These are phyloP conservation scores for Cairneyella variabilis DNA, from an alignment of 495 filamentous ascomycete genomes.

Conservation along the genomic window DNA sequence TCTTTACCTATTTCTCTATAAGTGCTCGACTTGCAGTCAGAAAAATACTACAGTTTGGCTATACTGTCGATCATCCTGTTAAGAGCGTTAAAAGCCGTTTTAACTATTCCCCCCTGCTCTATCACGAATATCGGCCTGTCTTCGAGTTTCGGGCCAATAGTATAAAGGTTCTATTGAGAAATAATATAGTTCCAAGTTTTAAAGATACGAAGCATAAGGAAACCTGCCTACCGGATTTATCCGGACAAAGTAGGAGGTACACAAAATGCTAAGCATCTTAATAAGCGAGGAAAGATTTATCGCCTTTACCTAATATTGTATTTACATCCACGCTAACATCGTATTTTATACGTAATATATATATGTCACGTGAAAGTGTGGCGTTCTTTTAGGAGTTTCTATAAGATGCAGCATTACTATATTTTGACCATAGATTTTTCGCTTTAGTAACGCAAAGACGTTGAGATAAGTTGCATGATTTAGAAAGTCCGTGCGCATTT, in stretches of 20 bases:
- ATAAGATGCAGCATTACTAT: too few species aligned
- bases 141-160: constrained; percentile 1
- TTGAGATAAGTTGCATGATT: too few species aligned
- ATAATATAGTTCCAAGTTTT: constrained; percentile 3
- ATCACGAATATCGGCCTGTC: constrained; percentile 4
- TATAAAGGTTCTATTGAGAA: constrained; percentile 3
- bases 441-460: too few species aligned
- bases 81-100: neutral
- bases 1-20: constrained; percentile 2
- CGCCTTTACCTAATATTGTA: neutral
- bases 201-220: neutral
- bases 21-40: neutral
- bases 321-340: neutral
- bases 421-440: too few species aligned
- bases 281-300: neutral
- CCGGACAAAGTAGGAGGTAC: neutral
- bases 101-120: neutral
- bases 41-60: constrained; percentile 5
- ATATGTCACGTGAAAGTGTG: neutral
- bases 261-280: neutral
- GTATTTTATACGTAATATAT: neutral
- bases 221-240: constrained; percentile 35
- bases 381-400: neutral
- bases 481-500: too few species aligned
- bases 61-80: constrained; percentile 1